Conservation (phyloP, 2,329 filamentous ascomycete genomes). For the Fusarium sublunatum region DNA sequence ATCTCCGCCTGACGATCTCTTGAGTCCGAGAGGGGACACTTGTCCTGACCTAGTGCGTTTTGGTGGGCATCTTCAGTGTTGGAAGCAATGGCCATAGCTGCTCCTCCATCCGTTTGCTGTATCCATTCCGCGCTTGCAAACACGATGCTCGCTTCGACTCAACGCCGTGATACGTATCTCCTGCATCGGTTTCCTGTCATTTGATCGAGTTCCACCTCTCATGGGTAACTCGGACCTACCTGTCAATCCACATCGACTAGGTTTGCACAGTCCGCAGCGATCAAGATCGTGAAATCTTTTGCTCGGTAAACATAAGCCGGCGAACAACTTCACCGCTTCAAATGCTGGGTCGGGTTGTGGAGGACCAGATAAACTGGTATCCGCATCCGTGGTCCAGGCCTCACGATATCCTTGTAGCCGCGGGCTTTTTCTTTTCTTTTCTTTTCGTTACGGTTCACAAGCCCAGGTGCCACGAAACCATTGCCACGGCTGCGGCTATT, state of each 20-base stretch:
- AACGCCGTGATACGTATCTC: constrained; percentile 15
- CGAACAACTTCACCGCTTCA: too few species aligned
- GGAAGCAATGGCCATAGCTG: too few species aligned
- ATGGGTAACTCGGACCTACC: not conserved
- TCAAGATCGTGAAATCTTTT: constrained; percentile 40
- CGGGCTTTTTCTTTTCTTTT: too few species aligned
- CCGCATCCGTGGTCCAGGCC: constrained; percentile 16
- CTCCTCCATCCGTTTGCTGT: too few species aligned
- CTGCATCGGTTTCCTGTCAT: constrained; percentile 17
- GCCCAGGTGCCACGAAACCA: constrained; percentile 15
- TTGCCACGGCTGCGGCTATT: constrained; percentile 24
- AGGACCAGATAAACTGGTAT: constrained; percentile 47
- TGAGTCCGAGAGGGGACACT: constrained; percentile 14
- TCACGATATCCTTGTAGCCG: constrained; percentile 21
- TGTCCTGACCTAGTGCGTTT: constrained; percentile 14
- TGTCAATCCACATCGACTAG: constrained; percentile 18
- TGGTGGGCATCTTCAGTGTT: constrained; percentile 12
- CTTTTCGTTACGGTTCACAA: constrained; percentile 10
- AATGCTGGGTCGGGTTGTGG: too few species aligned
- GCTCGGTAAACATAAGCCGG: constrained; percentile 40
- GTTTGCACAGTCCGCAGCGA: constrained; percentile 12
- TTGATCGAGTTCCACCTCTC: constrained; percentile 20
- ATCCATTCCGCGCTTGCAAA: constrained; percentile 1
- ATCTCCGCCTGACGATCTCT: constrained; percentile 40
- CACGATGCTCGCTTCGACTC: not conserved